Evolutionary conservation across 345 rosid genomes (phyloP), one percentile per base, ranked within the genome.

Genomic region (Kandelia obovata): DNA sequence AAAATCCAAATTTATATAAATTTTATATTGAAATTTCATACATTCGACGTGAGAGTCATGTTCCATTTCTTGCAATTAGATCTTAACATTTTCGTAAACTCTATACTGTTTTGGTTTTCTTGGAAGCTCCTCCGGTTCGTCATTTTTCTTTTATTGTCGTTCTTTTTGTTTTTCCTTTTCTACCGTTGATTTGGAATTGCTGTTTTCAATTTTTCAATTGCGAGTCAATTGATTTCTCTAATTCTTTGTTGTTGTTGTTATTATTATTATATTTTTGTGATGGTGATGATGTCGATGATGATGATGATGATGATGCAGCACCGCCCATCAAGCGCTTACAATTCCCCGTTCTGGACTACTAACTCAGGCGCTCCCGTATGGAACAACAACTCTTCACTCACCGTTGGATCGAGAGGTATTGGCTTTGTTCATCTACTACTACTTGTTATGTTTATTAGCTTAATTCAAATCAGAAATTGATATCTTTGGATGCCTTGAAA

Each of bases 331-430:
- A 90, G 94, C 53, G 84, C 88, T 32, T 82, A 67, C 85, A 80
- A 80, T 75, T 28, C 95, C 20, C 81, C 91, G 0, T 88, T 84
- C 69, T 89, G 82, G 84, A 90, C 98, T 52, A 84, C 96, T 21
- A 92, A 92, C 76, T 87, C 89, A 10, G 96, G 98, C 39, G 70
- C 89, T 78, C 96, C 98, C 0, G 86, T 92, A 47, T 90, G 85
- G 78, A 90, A 90, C 89, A 88, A 92, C 79, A 84, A 77, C 80
- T 85, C 89, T 3, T 88, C 96, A 39, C 59, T 90, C 74, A 92
- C 98, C 28, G 83, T 92, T 67, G 98, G 98, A 65, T 68, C 83
- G 39, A 79, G 98, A 86, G 98, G 98, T 88, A 80, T 43, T 43
- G 16, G 8, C 25, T 17, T 13, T 34, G 49, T 37, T 34, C 56